Percentiles rank a stretch among this genome's conserved stretches.
These are phyloP conservation scores for Jimgerdemannia flammicorona DNA, from an alignment of 192 early-diverging fungal genomes.

Conservation along the genomic window DNA sequence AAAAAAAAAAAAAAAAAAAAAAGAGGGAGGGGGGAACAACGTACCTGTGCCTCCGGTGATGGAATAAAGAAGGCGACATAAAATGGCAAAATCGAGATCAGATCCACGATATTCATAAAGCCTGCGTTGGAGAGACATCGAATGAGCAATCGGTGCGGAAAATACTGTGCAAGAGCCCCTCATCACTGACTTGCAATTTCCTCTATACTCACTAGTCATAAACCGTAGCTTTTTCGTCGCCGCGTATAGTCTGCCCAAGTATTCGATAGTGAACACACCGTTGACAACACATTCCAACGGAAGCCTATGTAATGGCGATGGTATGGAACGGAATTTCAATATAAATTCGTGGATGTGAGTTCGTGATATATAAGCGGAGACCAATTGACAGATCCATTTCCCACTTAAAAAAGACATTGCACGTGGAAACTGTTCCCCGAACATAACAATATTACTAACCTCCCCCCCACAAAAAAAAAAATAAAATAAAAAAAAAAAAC, in stretches of 20 bases:
- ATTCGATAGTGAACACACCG: constrained; percentile 1
- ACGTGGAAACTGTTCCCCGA: too few relatives aligned
- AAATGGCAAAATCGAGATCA: constrained; percentile 1
- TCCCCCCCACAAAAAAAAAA: too few relatives aligned
- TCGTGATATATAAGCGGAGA: too few relatives aligned
- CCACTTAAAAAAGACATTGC: too few relatives aligned
- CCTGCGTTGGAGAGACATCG: too few relatives aligned
- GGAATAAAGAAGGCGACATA: not conserved
- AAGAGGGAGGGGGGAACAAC: not conserved
- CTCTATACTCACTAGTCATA: constrained; percentile 4
- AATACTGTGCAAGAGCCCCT: too few relatives aligned
- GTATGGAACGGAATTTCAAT: too few relatives aligned
- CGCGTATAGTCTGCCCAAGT: not conserved
- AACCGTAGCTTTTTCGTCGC: not conserved
- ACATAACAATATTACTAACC: too few relatives aligned
- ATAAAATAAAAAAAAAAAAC: not conserved
- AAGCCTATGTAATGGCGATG: not conserved
- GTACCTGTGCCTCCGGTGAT: constrained; percentile 1
- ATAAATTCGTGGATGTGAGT: too few relatives aligned
- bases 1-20: too few relatives aligned
- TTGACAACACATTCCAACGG: not conserved
- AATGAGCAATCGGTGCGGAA: too few relatives aligned
- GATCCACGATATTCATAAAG: not conserved
- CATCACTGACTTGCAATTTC: not conserved
- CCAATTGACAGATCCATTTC: too few relatives aligned